Conservation (phyloP, 176 grass and related monocot species). For the Urochloa ruziziensis region DNA sequence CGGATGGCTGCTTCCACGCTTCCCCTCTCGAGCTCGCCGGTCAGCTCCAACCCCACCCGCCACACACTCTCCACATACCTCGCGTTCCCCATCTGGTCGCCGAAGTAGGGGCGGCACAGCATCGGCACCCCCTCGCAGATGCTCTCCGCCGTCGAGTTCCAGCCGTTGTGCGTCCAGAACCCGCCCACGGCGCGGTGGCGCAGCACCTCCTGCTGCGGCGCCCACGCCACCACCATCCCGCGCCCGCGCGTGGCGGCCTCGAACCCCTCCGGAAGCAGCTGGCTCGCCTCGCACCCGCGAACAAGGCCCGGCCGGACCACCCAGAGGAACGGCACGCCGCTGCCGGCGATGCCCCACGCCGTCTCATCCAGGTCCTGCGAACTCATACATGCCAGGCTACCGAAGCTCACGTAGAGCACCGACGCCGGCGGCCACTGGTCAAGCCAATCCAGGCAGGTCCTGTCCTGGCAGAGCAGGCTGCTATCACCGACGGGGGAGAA, state of each 20-base stretch:
- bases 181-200: slow-evolving; percentile 44
- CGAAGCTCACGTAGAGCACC: slow-evolving; percentile 56
- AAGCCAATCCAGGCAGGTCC: slow-evolving; percentile 45
- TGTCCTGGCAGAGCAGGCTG: slow-evolving; percentile 35
- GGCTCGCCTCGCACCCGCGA: background rate
- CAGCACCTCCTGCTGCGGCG: slow-evolving; percentile 61
- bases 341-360: slow-evolving; percentile 38
- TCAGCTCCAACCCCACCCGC: slow-evolving; percentile 29
- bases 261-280: slow-evolving; percentile 9
- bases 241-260: slow-evolving; percentile 20
- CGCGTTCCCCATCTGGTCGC: slow-evolving; percentile 52
- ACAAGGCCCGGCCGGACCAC: slow-evolving; percentile 33
- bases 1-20: slow-evolving; percentile 21
- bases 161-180: slow-evolving; percentile 56
- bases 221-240: slow-evolving; percentile 47
- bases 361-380: slow-evolving; percentile 19
- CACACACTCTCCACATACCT: slow-evolving; percentile 53
- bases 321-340: slow-evolving; percentile 49
- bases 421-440: slow-evolving; percentile 1
- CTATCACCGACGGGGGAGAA: slow-evolving; percentile 9
- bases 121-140: slow-evolving; percentile 47
- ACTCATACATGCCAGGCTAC: slow-evolving; percentile 36
- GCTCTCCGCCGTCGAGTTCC: slow-evolving; percentile 61
- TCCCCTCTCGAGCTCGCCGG: slow-evolving; percentile 19
- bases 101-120: slow-evolving; percentile 49